Percentiles rank a stretch among this genome's conserved stretches.
These are phyloP conservation scores for Trametes maxima DNA, from an alignment of 768 basidiomycete species.

Conservation along the genomic window DNA sequence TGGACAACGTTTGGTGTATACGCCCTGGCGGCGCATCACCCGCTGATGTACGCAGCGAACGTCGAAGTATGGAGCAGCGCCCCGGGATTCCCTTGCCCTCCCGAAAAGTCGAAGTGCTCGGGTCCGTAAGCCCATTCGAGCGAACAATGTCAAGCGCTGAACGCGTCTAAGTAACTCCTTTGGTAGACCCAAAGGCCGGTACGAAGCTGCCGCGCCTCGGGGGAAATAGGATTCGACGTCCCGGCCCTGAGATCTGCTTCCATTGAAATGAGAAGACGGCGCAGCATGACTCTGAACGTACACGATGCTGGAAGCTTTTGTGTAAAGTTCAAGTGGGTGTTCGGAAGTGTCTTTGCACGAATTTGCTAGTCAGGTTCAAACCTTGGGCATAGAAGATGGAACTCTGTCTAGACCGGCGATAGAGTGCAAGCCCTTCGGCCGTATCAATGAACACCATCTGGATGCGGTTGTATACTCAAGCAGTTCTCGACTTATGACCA, in stretches of 20 bases:
- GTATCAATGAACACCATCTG: too few species aligned
- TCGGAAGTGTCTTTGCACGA: background rate
- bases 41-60: background rate
- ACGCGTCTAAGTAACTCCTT: background rate
- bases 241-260: conserved; percentile 5
- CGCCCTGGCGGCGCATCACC: background rate
- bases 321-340: background rate
- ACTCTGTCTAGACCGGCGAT: background rate
- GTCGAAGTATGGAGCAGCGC: background rate
- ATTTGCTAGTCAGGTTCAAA: conserved; percentile 2
- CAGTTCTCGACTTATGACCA: too few species aligned
- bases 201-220: conserved; percentile 8
- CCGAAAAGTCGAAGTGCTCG: conserved; percentile 1
- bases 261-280: background rate
- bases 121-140: conserved; percentile 1
- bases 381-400: conserved; percentile 4
- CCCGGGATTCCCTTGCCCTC: conserved; percentile 7
- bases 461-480: too few species aligned
- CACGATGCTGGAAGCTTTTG: background rate
- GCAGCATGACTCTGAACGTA: background rate
- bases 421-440: too few species aligned
- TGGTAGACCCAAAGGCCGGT: conserved; percentile 9
- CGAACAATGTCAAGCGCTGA: conserved; percentile 7
- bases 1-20: background rate
- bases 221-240: conserved; percentile 2